phyloP scores from a whole-genome alignment of 805 yeast genomes.

The Scheffersomyces lignosus region DNA sequence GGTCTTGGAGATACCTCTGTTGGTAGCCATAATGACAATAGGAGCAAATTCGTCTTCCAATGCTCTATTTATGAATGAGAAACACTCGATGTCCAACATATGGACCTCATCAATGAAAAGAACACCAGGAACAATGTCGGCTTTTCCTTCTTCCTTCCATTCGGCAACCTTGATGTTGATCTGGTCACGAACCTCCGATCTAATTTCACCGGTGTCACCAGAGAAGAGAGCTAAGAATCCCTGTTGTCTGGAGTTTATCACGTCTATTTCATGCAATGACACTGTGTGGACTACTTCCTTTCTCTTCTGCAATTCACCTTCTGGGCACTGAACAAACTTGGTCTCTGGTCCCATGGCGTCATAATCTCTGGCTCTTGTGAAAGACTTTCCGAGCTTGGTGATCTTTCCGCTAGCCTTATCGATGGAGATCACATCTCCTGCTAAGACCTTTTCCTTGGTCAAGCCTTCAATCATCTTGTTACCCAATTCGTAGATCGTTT shows the following conservation, averaged over 20 bases:
- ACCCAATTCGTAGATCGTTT: conserved; percentile 94
- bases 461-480: conserved; percentile 92
- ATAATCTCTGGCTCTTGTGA: conserved; percentile 93
- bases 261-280: conserved; percentile 96
- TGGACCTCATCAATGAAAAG: conserved; percentile 97
- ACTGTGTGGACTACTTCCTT: conserved; percentile 96
- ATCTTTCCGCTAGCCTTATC: conserved; percentile 95
- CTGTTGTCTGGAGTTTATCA: conserved; percentile 95
- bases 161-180: conserved; percentile 96
- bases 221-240: conserved; percentile 95
- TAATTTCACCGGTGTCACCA: conserved; percentile 97
- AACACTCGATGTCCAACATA: conserved; percentile 96
- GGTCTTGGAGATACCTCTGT: conserved; percentile 90
- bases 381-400: conserved; percentile 92
- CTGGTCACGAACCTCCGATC: conserved; percentile 93
- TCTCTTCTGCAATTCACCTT: conserved; percentile 96
- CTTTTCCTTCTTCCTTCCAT: conserved; percentile 99
- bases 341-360: conserved; percentile 99
- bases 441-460: conserved; percentile 90
- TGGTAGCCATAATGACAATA: conserved; percentile 96
- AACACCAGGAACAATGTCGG: conserved; percentile 97
- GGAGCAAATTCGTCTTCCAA: conserved; percentile 96
- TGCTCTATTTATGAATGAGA: conserved; percentile 93
- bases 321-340: conserved; percentile 96
- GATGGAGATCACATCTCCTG: conserved; percentile 95